These are phyloP conservation scores for Talaromyces wortmannii DNA, from an alignment of 495 filamentous ascomycete species.

Conservation along the genomic window DNA sequence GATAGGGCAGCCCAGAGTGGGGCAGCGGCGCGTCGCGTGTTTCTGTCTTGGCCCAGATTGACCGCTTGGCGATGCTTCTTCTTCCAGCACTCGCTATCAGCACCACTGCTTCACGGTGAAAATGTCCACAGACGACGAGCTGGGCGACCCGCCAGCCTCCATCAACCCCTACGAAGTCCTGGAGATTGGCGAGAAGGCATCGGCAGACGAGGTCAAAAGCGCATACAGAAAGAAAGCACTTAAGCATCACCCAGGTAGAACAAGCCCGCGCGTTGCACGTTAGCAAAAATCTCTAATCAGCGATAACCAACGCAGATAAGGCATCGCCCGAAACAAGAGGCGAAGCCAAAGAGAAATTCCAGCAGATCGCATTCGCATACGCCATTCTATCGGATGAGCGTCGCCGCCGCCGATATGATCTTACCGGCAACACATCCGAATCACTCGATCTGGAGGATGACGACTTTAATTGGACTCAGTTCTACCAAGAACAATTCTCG, in stretches of 20 bases:
- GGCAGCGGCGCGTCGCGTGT: too few relatives aligned
- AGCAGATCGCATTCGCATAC: constrained; percentile 87
- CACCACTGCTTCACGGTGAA: not conserved
- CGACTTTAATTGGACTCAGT: constrained; percentile 84
- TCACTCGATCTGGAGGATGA: constrained; percentile 60
- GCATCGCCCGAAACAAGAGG: constrained; percentile 54
- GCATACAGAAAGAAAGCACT: constrained; percentile 89
- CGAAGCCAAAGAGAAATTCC: constrained; percentile 71
- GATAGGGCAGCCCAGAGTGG: too few relatives aligned
- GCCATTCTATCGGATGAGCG: constrained; percentile 77
- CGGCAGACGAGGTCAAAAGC: constrained; percentile 81
- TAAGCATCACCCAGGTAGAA: constrained; percentile 81
- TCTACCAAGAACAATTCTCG: constrained; percentile 75
- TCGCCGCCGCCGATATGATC: constrained; percentile 78
- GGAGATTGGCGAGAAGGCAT: constrained; percentile 58
- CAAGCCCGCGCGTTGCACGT: not conserved
- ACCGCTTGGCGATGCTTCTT: too few relatives aligned
- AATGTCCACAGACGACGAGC: constrained; percentile 11
- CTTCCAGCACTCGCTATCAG: too few relatives aligned
- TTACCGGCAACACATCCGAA: constrained; percentile 80
- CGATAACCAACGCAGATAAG: constrained; percentile 55
- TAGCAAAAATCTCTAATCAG: not conserved
- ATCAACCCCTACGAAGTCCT: constrained; percentile 90
- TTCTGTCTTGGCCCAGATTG: too few relatives aligned
- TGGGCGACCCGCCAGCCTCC: constrained; percentile 39